Evolutionary conservation across 2,329 filamentous ascomycete genomes (phyloP).

Genomic region (Neonectria hederae): DNA sequence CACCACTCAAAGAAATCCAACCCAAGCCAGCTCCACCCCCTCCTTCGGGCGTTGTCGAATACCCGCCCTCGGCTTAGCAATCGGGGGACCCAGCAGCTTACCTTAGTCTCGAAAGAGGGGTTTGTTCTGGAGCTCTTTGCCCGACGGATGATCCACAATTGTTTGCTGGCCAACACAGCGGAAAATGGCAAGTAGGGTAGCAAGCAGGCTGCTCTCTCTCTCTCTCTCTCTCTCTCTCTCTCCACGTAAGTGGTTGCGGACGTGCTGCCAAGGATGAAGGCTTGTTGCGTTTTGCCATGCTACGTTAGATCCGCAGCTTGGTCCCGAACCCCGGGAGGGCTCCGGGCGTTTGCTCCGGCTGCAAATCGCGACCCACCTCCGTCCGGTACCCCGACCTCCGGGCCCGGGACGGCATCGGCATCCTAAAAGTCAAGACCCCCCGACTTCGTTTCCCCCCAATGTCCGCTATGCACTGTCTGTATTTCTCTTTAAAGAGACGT

Average conservation of each 20-base stretch:
- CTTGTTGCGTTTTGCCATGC: background rate
- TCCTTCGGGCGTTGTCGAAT: conserved; percentile 34
- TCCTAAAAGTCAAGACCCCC: background rate
- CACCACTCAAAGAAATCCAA: background rate
- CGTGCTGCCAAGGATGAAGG: background rate
- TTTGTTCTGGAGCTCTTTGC: too few relatives aligned
- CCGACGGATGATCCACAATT: background rate
- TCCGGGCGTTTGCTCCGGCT: background rate
- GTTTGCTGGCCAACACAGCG: background rate
- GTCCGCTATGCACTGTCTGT: too few relatives aligned
- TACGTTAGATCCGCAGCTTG: background rate
- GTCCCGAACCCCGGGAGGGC: background rate
- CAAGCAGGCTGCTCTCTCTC: too few relatives aligned
- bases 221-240: background rate
- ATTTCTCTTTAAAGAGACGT: background rate
- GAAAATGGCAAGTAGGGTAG: too few relatives aligned
- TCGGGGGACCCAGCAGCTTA: conserved; percentile 17
- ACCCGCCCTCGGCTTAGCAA: conserved; percentile 39
- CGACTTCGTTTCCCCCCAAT: background rate
- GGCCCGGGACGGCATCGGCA: background rate
- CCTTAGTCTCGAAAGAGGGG: too few relatives aligned
- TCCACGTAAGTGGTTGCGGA: background rate
- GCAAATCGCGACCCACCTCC: background rate
- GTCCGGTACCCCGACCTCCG: background rate
- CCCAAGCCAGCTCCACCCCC: conserved; percentile 2